Conservation (phyloP, 306 rosid species). For the Glycyrrhiza uralensis region DNA sequence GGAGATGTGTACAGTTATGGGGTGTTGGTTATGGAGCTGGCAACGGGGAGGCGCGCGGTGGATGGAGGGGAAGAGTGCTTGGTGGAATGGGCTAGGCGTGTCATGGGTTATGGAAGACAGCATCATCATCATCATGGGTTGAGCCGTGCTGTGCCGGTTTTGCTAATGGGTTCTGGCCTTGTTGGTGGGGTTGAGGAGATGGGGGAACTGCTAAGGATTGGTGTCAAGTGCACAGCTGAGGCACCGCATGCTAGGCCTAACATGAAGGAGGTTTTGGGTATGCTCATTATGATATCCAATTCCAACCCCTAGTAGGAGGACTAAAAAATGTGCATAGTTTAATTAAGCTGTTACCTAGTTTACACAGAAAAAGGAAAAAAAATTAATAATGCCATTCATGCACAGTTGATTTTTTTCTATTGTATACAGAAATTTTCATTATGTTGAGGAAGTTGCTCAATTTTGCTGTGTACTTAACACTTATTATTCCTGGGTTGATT, state of each 20-base stretch:
- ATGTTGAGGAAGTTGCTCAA: slow-evolving; percentile 20
- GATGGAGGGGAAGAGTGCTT: slow-evolving; percentile 96
- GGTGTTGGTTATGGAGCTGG: slow-evolving; percentile 79
- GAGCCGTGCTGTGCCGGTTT: slow-evolving; percentile 40
- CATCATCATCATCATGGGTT: slow-evolving; percentile 25
- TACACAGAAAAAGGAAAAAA: slow-evolving; percentile 21
- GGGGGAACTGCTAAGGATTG: slow-evolving; percentile 66
- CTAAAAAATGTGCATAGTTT: slow-evolving; percentile 24
- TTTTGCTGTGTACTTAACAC: slow-evolving; percentile 12
- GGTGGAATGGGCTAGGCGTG: slow-evolving; percentile 82
- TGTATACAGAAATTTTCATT: slow-evolving; percentile 45
- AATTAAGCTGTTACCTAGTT: slow-evolving; percentile 21
- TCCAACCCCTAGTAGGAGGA: slow-evolving; percentile 42
- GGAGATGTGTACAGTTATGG: slow-evolving; percentile 96
- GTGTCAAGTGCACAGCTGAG: slow-evolving; percentile 76
- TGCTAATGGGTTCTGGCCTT: slow-evolving; percentile 59
- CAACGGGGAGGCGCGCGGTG: slow-evolving; percentile 80
- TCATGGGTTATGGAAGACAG: slow-evolving; percentile 49
- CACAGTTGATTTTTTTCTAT: slow-evolving; percentile 40
- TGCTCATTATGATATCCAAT: slow-evolving; percentile 46
- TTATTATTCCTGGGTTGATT: not conserved
- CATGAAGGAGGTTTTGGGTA: slow-evolving; percentile 90
- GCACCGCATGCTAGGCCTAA: slow-evolving; percentile 69
- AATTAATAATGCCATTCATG: not conserved
- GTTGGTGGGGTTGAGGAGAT: slow-evolving; percentile 77